Percentiles rank a stretch among this genome's conserved stretches.
Conservation (phyloP, 164 flowering plant genomes). For the Magnolia sinica region DNA sequence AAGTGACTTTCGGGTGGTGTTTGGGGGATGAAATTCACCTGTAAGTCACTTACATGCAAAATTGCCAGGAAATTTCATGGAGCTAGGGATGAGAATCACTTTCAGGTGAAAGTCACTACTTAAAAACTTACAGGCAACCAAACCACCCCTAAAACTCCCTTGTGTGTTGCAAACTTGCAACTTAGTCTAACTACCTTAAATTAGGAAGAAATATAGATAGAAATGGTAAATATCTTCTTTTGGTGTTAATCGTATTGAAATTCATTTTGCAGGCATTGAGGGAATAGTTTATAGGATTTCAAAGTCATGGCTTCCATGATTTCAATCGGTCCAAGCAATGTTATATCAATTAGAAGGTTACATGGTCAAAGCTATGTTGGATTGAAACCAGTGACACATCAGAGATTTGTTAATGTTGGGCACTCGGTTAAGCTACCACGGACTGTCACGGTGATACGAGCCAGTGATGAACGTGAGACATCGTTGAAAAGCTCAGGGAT, state of each 20-base stretch:
- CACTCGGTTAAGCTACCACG: slow-evolving; percentile 7
- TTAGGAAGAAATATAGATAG: background rate
- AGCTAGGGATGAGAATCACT: too few relatives aligned
- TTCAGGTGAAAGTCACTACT: background rate
- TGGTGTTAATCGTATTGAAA: background rate
- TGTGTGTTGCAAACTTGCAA: background rate
- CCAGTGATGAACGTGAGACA: slow-evolving; percentile 32
- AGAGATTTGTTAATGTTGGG: slow-evolving; percentile 6
- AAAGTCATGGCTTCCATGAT: slow-evolving; percentile 34
- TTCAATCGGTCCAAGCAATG: slow-evolving; percentile 24
- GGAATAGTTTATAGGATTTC: background rate
- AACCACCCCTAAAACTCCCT: too few relatives aligned
- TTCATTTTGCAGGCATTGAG: background rate
- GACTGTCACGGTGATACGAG: slow-evolving; percentile 33
- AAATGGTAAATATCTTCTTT: background rate
- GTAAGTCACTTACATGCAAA: background rate
- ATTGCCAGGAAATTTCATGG: too few relatives aligned
- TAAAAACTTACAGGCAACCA: background rate
- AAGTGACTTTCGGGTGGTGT: background rate
- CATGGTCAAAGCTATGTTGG: slow-evolving; percentile 19
- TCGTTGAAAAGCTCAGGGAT: slow-evolving; percentile 36
- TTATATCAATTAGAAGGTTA: slow-evolving; percentile 20
- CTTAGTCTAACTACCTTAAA: background rate
- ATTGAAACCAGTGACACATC: slow-evolving; percentile 12
- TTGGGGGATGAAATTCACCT: background rate